phyloP scores from a whole-genome alignment of 306 rosid genomes.

The Ceratonia siliqua region DNA sequence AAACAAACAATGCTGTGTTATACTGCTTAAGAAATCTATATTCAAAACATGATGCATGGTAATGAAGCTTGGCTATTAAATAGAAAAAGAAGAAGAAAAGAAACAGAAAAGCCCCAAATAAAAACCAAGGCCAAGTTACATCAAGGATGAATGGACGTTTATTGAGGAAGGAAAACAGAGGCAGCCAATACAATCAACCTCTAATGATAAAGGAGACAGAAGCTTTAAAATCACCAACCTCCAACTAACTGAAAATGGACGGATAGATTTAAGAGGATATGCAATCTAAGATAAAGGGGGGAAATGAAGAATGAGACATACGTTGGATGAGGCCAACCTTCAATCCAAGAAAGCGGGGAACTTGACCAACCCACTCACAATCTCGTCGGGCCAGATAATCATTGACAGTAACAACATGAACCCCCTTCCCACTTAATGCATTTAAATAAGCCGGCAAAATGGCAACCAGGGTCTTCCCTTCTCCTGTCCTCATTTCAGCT shows the following conservation, averaged over 20 bases:
- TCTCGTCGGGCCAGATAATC: slow-evolving; percentile 96
- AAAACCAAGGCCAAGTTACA: slow-evolving; percentile 8
- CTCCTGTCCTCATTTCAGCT: slow-evolving; percentile 99
- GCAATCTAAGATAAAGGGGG: neutral
- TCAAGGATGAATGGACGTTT: neutral
- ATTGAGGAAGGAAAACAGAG: slow-evolving; percentile 3
- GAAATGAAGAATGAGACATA: slow-evolving; percentile 61
- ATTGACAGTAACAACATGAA: slow-evolving; percentile 93
- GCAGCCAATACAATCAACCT: slow-evolving; percentile 17
- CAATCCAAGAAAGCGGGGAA: slow-evolving; percentile 97
- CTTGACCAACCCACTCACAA: slow-evolving; percentile 99
- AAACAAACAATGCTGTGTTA: slow-evolving; percentile 37
- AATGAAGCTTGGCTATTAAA: slow-evolving; percentile 17
- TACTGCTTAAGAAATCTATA: slow-evolving; percentile 22
- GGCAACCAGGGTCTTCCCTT: slow-evolving; percentile 96
- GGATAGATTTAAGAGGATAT: slow-evolving; percentile 1
- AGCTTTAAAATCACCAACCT: slow-evolving; percentile 5
- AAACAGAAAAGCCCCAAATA: neutral
- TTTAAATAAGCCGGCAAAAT: slow-evolving; percentile 94
- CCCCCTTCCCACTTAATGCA: slow-evolving; percentile 90
- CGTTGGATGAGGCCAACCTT: slow-evolving; percentile 99
- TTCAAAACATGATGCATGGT: neutral
- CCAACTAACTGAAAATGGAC: slow-evolving; percentile 11
- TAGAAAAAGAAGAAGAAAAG: neutral
- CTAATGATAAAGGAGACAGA: slow-evolving; percentile 14